Evolutionary conservation across 768 basidiomycete genomes (phyloP).

Genomic region (Panaeolus cyanescens): DNA sequence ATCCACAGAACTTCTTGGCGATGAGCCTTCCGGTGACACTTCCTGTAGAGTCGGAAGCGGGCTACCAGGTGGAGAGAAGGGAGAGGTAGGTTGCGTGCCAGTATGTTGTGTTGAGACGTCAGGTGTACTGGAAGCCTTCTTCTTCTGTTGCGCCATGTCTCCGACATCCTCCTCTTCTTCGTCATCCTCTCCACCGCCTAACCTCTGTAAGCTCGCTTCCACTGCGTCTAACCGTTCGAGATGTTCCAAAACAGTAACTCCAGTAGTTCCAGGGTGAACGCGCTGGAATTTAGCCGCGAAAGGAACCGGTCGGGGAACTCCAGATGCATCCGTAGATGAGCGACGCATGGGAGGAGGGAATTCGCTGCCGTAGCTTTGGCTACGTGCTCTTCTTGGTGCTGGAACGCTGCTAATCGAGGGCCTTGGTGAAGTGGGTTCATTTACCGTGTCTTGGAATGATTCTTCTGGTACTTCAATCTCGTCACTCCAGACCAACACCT

Average conservation of each 20-base stretch:
- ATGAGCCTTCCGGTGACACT: conserved; percentile 55
- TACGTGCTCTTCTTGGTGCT: conserved; percentile 50
- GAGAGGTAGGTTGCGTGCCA: conserved; percentile 32
- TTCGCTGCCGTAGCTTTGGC: conserved; percentile 65
- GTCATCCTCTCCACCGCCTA: conserved; percentile 55
- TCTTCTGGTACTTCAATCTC: conserved; percentile 76
- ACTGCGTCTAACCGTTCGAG: conserved; percentile 84
- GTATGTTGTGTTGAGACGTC: conserved; percentile 31
- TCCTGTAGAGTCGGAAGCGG: conserved; percentile 62
- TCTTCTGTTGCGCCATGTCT: conserved; percentile 22
- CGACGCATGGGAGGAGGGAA: conserved; percentile 76
- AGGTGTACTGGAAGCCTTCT: conserved; percentile 8
- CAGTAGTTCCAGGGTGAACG: conserved; percentile 84
- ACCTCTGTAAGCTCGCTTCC: conserved; percentile 74
- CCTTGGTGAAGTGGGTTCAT: conserved; percentile 53
- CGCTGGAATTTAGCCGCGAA: conserved; percentile 84
- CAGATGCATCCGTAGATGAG: conserved; percentile 62
- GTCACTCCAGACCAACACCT: conserved; percentile 85
- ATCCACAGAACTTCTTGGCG: conserved; percentile 54
- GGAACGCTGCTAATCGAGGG: conserved; percentile 67
- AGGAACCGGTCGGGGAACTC: conserved; percentile 73
- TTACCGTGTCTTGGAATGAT: conserved; percentile 35
- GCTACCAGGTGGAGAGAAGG: conserved; percentile 61
- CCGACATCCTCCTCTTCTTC: conserved; percentile 57
- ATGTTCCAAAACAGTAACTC: conserved; percentile 83